A percentile compares a stretch with the other conserved stretches of the same genome.
phyloP scores from a whole-genome alignment of 306 rosid species.

The Glycine latifolia region DNA sequence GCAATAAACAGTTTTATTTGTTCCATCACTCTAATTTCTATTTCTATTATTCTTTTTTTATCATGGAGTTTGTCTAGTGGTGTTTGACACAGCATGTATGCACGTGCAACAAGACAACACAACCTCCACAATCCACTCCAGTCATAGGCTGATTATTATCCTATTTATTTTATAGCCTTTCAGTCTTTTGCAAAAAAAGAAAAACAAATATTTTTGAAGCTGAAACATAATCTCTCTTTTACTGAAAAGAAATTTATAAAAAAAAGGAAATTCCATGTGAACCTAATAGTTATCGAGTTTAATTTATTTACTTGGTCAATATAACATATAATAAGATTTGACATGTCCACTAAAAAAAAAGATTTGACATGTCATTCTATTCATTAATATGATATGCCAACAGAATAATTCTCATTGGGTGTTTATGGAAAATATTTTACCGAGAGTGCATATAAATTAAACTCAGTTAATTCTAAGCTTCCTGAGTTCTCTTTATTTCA shows the following conservation, averaged over 20 bases:
- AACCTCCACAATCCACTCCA: neutral
- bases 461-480: conserved; percentile 16
- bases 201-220: neutral
- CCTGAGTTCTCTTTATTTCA: neutral
- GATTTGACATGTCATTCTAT: no score
- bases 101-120: no score
- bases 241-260: neutral
- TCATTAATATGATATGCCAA: no score
- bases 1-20: neutral
- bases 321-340: no score
- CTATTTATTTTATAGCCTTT: neutral
- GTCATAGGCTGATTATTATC: neutral
- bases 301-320: no score
- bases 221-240: neutral
- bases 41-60: neutral
- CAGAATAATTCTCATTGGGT: no score
- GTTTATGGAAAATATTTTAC: no score
- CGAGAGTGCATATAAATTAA: neutral
- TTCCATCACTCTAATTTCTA: neutral
- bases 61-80: neutral
- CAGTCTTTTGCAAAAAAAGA: neutral
- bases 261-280: neutral
- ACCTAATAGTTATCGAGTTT: neutral
- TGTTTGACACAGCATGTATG: conserved; percentile 8
- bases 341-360: no score